Evolutionary conservation across 2,329 filamentous ascomycete species (phyloP), one percentile per base, ranked within the genome.

Genomic region (Fusarium sp.): DNA sequence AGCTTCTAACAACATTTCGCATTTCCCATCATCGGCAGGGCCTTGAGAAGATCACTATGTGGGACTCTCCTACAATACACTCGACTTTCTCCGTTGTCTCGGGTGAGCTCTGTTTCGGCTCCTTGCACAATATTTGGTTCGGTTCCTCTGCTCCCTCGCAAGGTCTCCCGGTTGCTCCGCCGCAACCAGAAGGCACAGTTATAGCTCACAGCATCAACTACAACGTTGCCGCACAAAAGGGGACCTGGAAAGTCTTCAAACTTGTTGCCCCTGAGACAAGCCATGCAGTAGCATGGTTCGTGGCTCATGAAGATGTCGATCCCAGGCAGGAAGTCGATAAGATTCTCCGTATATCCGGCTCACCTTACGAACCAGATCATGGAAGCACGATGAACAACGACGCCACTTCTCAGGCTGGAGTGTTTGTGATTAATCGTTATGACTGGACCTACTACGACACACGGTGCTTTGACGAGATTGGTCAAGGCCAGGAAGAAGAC

Each of bases 1-100:
- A 8, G 28, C 13, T 55, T 24, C n/a, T 6, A 36, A 6, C 4
- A 20, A 18, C 22, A 31, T 5, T 24, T 20, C 22, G 7, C 30
- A 31, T 38, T 7, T n/a, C n/a, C n/a, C n/a, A n/a, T n/a, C 7
- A 30, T 7, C 2, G 5, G 22, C 2, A 3, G 7, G 30, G 15
- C 22, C n/a, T 51, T 51, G 1, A 14, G 7, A 15, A 7, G 7
- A 39, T 39, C 26, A 9, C 8, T 14, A 41, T 55, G 51, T 15
- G 16, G 8, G 5, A 20, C 14, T 24, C 9, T 24, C 36, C 22
- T 16, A 31, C 1, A 4, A 15, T 31, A 24, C 36, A 41, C 7
- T 55, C 51, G 15, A 55, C 2, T 30, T 8, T 55, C 22, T 41
- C 36, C 4, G 28, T 55, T 3, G 13, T 30, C 26, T 55, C 51